Evolutionary conservation across 2,329 filamentous ascomycete species (phyloP), one percentile per base, ranked within the genome.

Genomic region (Huntiella moniliformis): DNA sequence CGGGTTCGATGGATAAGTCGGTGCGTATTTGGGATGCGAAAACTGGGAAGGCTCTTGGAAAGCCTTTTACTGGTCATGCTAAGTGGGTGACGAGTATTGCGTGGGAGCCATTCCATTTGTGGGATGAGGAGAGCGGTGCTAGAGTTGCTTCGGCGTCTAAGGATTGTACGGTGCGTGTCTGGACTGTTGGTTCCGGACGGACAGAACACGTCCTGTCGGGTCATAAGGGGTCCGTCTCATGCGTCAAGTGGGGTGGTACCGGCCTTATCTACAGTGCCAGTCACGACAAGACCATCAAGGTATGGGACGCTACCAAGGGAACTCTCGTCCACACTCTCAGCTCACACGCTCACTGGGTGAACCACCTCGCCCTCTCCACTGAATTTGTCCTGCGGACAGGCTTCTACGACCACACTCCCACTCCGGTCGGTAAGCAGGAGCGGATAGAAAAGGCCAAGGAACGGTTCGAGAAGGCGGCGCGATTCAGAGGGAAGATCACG

Each of bases 101-200:
- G 0, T 98, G 91, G 91, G 84, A 96, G 58, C 91, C 91, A 7
- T 94, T 86, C 60, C 88, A 96, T 58, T 64, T 82, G 15, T 86
- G 88, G 67, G 64, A 70, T 13, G 69, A 73, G 45, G 81, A 76
- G n/a, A 75, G 80, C 11, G 48, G 48, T 8, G 79, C 83, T 11
- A 74, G 84, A 43, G 64, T 98, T 45, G 91, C 85, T 3, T 92
- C 83, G 16, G 82, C 83, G 1, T 91, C 82, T 41, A 94, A 94
- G 60, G 91, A 98, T 60, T 74, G 75, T 16, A 95, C 88, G 0
- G 77, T 93, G 37, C 71, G 88, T 35, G 71, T 96, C 42, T 96
- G 87, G 86, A 74, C 87, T 50, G 79, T 79, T 31, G 79, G 86
- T 49, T 77, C 79, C 5, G 79, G 83, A 35, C 73, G 72, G 38